phyloP scores from a whole-genome alignment of 192 early-diverging fungal species.

The Funneliformis geosporum region DNA sequence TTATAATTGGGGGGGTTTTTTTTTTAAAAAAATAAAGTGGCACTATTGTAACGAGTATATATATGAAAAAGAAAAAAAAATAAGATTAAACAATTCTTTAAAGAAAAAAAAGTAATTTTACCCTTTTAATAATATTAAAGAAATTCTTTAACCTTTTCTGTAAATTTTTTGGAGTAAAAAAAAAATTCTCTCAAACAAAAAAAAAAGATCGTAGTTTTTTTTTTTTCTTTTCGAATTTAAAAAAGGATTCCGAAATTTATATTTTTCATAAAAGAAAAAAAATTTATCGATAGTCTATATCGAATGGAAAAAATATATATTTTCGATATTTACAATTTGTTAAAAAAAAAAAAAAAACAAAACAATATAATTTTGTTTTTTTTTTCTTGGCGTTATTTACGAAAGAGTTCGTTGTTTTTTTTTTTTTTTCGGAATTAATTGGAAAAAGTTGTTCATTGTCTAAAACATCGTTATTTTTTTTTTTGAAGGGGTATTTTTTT shows the following conservation, averaged over 20 bases:
- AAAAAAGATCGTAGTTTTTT: slow-evolving; percentile 1
- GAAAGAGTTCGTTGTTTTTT: too few species aligned
- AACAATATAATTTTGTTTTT: too few species aligned
- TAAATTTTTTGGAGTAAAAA: background rate
- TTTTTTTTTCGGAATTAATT: too few species aligned
- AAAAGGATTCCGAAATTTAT: background rate
- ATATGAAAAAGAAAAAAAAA: background rate
- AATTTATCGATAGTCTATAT: background rate
- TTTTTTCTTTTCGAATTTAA: background rate
- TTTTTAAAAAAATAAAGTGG: background rate
- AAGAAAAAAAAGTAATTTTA: background rate
- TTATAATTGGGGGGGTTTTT: too few species aligned
- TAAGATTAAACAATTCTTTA: background rate
- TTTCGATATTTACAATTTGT: too few species aligned
- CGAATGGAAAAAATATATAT: too few species aligned
- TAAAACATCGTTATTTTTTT: background rate
- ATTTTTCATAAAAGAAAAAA: background rate
- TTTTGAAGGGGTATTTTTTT: background rate
- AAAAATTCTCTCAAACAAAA: background rate
- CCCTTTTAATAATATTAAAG: background rate
- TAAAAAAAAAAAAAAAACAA: too few species aligned
- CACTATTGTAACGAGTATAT: slow-evolving; percentile 7
- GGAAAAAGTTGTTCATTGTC: background rate
- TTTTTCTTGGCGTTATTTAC: too few species aligned
- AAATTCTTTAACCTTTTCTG: background rate